A percentile compares a stretch with the other conserved stretches of the same genome.
Conservation (phyloP, 176 grass and related monocot genomes). For the Zea luxurians region DNA sequence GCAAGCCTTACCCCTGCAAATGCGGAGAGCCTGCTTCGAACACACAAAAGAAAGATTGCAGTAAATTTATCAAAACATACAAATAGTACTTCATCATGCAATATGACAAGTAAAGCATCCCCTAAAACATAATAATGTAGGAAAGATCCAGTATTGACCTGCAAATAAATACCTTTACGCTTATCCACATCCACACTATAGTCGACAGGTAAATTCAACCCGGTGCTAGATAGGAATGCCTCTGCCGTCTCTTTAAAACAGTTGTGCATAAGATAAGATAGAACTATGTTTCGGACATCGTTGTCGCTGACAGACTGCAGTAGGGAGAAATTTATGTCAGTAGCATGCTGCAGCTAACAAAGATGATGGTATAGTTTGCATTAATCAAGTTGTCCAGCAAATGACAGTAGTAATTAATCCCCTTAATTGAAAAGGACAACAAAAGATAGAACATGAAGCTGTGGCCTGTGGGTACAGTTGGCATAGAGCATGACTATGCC, state of each 20-base stretch:
- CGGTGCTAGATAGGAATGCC: slow-evolving; percentile 68
- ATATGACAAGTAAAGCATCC: background rate
- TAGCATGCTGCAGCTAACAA: slow-evolving; percentile 19
- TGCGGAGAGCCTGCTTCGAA: too few relatives aligned
- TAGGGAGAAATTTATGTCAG: slow-evolving; percentile 34
- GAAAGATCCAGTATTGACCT: slow-evolving; percentile 40
- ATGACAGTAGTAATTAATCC: slow-evolving; percentile 13
- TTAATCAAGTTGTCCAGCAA: slow-evolving; percentile 8
- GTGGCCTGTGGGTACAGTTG: background rate
- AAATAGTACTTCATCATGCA: slow-evolving; percentile 1
- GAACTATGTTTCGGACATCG: slow-evolving; percentile 72
- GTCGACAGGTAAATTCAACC: slow-evolving; percentile 73
- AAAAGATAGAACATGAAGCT: background rate
- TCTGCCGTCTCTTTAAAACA: slow-evolving; percentile 98
- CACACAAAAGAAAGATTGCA: background rate
- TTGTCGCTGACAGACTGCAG: slow-evolving; percentile 65
- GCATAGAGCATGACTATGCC: background rate
- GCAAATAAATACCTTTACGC: slow-evolving; percentile 73
- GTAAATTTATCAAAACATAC: slow-evolving; percentile 20
- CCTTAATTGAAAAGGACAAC: slow-evolving; percentile 20
- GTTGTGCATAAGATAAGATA: slow-evolving; percentile 96
- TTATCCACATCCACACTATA: slow-evolving; percentile 79
- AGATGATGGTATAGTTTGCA: slow-evolving; percentile 5
- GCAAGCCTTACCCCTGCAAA: too few relatives aligned
- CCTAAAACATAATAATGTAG: background rate